phyloP scores from a whole-genome alignment of 306 rosid species.

The Prunus fruticosa region DNA sequence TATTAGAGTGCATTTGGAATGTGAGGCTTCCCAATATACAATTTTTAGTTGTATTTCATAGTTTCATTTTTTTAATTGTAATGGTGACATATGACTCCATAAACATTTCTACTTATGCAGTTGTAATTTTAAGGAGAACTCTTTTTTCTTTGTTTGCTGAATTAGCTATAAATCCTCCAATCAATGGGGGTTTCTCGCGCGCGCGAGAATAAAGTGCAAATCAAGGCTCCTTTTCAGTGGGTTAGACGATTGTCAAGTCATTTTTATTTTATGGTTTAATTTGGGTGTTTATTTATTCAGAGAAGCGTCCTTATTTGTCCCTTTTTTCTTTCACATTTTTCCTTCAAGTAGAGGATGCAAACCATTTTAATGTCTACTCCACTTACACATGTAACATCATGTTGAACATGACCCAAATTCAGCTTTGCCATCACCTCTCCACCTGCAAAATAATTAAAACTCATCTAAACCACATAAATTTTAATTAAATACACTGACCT shows the following conservation, averaged over 20 bases:
- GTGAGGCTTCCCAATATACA: background rate
- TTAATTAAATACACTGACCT: background rate
- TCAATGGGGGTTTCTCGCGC: rapidly evolving
- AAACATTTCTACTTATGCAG: no score
- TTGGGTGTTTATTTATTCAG: no score
- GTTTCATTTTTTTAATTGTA: background rate
- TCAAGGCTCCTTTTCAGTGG: no score
- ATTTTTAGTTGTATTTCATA: background rate
- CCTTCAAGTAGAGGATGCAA: background rate
- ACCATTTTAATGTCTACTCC: background rate
- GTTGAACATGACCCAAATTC: background rate
- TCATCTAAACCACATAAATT: background rate
- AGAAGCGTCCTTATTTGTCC: background rate
- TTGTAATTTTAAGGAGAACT: no score
- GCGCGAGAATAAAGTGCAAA: no score
- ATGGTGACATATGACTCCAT: background rate
- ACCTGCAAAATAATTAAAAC: background rate
- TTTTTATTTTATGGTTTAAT: no score
- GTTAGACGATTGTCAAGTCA: no score
- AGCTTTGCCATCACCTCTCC: background rate
- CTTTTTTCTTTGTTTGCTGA: no score
- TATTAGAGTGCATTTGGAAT: background rate
- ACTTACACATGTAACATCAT: background rate
- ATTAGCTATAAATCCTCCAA: no score
- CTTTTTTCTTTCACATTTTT: background rate